Base-by-base conservation (phyloP, 208 protist genomes). In the Herpetomonas samuelpessoai region DNA sequence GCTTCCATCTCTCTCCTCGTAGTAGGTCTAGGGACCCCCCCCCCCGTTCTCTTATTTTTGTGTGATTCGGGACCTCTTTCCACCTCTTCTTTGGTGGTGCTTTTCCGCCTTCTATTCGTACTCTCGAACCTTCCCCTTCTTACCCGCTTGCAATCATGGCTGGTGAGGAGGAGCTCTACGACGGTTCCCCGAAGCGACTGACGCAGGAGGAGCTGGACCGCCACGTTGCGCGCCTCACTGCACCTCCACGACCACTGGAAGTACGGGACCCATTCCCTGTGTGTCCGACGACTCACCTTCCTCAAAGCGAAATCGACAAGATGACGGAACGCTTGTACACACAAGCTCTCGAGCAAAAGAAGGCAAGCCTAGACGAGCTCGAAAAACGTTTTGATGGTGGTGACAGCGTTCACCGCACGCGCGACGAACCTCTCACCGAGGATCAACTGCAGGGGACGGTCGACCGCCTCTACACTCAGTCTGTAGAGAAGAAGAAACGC, bases 241-340 rank as follows among this genome's bases (percentile, higher is more conserved):
- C 47, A 2, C 77, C 60, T n/a, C 54, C 60, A 6, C 69, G 31
- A 14, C 71, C 61, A 22, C 57, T 47, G 2, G 62, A 71, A 22
- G n/a, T 73, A 4, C 62, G 25, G 22, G 83, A 90, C 47, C 83
- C 86, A 0, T 88, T 90, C 68, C 80, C 82, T 10, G 66, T 90
- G 12, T 86, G 86, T 48, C 77, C 81, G 9, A 62, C 81, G 0
- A 68, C 70, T 14, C 70, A 55, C 25, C 62, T 87, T 18, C 63
- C 76, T 3, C 30, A 80, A 21, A 79, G 72, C 16, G 69, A 86
- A 25, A 62, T 90, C 16, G 72, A 82, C 26, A 75, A 74, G 47
- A 69, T 90, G 53, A 82, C 67, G 3, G 69, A 93, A n/a, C 82
- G 83, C 7, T 69, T 93, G 0, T 93, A 88, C 66, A 86, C 84